Evolutionary conservation across 192 early-diverging fungal genomes (phyloP).

Genomic region (Gaertneriomyces sp.): DNA sequence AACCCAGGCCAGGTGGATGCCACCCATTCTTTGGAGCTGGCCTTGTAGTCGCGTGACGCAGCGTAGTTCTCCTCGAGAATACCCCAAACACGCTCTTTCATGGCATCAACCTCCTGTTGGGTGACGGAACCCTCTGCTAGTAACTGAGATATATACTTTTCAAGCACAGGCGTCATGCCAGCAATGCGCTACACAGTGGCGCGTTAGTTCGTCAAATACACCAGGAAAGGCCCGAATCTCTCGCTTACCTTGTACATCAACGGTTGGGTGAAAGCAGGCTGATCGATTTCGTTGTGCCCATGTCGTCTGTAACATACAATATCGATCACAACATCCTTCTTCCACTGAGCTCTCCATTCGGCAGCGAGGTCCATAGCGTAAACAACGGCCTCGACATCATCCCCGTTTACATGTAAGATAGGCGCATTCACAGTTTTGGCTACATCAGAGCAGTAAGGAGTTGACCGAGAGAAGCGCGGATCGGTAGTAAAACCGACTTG

Average conservation of each 20-base stretch:
- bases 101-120: slow-evolving; percentile 74
- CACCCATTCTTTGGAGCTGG: slow-evolving; percentile 89
- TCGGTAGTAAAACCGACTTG: slow-evolving; percentile 99
- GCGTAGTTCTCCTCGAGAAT: slow-evolving; percentile 90
- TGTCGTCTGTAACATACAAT: slow-evolving; percentile 96
- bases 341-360: slow-evolving; percentile 94
- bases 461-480: slow-evolving; percentile 89
- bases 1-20: slow-evolving; percentile 90
- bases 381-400: slow-evolving; percentile 95
- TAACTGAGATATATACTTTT: slow-evolving; percentile 83
- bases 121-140: slow-evolving; percentile 81
- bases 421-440: slow-evolving; percentile 95
- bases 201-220: slow-evolving; percentile 4
- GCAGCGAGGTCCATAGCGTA: slow-evolving; percentile 92
- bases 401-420: slow-evolving; percentile 98
- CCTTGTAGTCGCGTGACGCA: slow-evolving; percentile 84
- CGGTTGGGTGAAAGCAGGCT: slow-evolving; percentile 98
- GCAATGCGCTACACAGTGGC: slow-evolving; percentile 58
- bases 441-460: slow-evolving; percentile 95
- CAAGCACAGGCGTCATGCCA: slow-evolving; percentile 76
- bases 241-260: slow-evolving; percentile 76
- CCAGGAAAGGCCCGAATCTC: neutral
- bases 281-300: slow-evolving; percentile 99
- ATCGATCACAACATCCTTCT: slow-evolving; percentile 95
- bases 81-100: slow-evolving; percentile 88